Conservation (phyloP, 768 basidiomycete genomes). For the Ramaria sp. region DNA sequence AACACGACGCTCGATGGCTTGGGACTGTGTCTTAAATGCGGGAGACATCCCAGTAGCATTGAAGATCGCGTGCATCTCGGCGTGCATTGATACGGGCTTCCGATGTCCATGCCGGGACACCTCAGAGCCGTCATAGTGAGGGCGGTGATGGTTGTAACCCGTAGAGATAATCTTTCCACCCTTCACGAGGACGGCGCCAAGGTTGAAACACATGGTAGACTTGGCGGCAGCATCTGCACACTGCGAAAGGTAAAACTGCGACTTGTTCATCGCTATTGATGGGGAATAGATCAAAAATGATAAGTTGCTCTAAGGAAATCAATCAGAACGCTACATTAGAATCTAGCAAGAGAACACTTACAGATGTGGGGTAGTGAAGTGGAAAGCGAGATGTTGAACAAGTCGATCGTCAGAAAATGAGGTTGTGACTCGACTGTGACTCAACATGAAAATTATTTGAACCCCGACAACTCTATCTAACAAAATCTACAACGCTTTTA, state of each 20-base stretch:
- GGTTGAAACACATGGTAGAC: conserved; percentile 38
- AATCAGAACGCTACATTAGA: neutral
- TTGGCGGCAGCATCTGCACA: conserved; percentile 38
- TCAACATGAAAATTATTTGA: neutral
- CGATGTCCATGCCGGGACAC: conserved; percentile 24
- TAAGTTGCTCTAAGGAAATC: neutral
- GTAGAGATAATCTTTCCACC: conserved; percentile 43
- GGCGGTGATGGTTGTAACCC: conserved; percentile 43
- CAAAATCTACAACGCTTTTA: neutral
- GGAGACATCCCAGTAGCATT: conserved; percentile 39
- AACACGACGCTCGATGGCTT: conserved; percentile 25
- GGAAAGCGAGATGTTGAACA: neutral
- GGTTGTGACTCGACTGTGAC: conserved; percentile 4
- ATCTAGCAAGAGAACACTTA: neutral
- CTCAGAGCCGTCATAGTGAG: conserved; percentile 40
- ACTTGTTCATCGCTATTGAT: conserved; percentile 31
- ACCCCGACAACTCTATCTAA: neutral
- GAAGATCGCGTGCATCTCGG: conserved; percentile 51
- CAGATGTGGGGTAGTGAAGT: neutral
- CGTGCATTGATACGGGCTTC: conserved; percentile 38
- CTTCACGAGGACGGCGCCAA: conserved; percentile 36
- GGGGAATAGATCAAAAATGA: neutral
- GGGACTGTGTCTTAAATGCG: conserved; percentile 43
- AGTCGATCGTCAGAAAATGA: neutral
- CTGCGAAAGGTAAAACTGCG: conserved; percentile 40